These are phyloP conservation scores for Penicillium sp. DNA, from an alignment of 2,329 filamentous ascomycete genomes.

Conservation along the genomic window DNA sequence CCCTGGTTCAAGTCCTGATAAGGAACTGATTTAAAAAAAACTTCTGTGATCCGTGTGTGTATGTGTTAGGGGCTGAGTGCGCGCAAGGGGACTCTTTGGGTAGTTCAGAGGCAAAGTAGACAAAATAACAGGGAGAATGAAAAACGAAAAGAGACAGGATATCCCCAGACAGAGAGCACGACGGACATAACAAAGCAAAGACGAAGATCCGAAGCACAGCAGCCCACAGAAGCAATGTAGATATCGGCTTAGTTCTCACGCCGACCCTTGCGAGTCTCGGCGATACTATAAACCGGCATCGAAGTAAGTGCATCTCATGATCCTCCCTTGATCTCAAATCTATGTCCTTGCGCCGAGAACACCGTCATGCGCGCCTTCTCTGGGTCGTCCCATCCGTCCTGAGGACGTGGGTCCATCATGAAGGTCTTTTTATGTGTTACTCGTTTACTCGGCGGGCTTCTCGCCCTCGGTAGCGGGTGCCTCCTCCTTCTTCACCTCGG, in stretches of 20 bases:
- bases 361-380: constrained; percentile 17
- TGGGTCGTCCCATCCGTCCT: constrained; percentile 22
- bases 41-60: constrained; percentile 29
- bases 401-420: constrained; percentile 36
- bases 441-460: constrained; percentile 48
- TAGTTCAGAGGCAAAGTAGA: constrained; percentile 29
- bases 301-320: constrained; percentile 8
- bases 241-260: constrained; percentile 4
- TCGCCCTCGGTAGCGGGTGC: constrained; percentile 42
- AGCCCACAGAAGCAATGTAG: constrained; percentile 4
- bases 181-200: constrained; percentile 9
- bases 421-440: constrained; percentile 31
- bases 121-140: constrained; percentile 32
- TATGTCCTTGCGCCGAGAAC: constrained; percentile 14
- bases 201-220: constrained; percentile 9
- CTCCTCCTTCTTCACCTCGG: constrained; percentile 46
- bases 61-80: constrained; percentile 24
- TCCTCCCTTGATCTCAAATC: constrained; percentile 11
- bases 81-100: constrained; percentile 30
- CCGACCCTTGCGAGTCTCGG: constrained; percentile 13
- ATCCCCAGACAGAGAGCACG: constrained; percentile 12
- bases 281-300: constrained; percentile 7
- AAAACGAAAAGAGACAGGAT: constrained; percentile 19
- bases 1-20: constrained; percentile 29
- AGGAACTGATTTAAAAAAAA: constrained; percentile 30